A percentile compares a stretch with the other conserved stretches of the same genome.
phyloP scores from a whole-genome alignment of 306 rosid genomes.

The Prunus davidiana region DNA sequence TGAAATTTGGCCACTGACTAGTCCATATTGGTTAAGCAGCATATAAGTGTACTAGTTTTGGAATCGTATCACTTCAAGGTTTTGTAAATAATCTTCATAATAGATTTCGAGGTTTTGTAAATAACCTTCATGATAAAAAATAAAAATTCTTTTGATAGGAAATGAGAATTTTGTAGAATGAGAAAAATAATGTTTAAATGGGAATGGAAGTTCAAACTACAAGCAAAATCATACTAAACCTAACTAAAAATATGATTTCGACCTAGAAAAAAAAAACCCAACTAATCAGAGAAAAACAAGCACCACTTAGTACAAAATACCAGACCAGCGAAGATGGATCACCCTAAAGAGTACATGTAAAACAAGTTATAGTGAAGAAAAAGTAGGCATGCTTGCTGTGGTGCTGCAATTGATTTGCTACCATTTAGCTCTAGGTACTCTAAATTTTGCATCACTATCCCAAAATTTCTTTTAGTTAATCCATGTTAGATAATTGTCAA shows the following conservation, averaged over 20 bases:
- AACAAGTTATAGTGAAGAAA: background rate
- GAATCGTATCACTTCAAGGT: background rate
- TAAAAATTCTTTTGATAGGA: background rate
- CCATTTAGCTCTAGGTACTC: background rate
- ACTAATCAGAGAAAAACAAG: background rate
- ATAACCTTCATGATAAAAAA: background rate
- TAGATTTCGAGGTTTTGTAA: background rate
- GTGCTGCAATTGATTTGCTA: background rate
- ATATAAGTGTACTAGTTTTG: background rate
- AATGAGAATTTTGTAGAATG: background rate
- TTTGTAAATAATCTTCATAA: background rate
- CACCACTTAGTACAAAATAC: background rate
- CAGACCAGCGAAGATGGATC: background rate
- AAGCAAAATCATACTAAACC: background rate
- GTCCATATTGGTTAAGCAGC: background rate
- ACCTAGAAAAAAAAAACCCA: too few relatives aligned
- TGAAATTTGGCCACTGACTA: background rate
- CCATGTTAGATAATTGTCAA: too few relatives aligned
- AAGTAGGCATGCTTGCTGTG: background rate
- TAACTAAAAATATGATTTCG: background rate
- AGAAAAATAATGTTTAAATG: background rate
- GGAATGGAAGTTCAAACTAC: background rate
- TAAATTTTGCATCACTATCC: background rate
- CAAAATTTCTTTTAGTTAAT: too few relatives aligned
- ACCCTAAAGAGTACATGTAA: background rate